A percentile compares a stretch with the other conserved stretches of the same genome.
phyloP scores from a whole-genome alignment of 1,139 yeast genomes.

The Pichia sp. region DNA sequence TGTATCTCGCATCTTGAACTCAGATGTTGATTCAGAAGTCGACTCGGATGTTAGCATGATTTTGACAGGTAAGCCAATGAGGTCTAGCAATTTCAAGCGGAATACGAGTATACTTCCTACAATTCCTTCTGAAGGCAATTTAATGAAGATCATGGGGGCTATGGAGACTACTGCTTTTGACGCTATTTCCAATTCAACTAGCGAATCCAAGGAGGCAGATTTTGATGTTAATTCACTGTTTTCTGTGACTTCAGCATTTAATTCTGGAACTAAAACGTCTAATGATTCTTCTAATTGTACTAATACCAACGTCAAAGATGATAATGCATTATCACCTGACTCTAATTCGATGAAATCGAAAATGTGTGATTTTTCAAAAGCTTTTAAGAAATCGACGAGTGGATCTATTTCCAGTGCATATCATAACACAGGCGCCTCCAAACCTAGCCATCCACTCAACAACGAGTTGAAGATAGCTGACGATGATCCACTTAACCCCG shows the following conservation, averaged over 20 bases:
- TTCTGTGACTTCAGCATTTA: not conserved
- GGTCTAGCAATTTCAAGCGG: conserved; percentile 6
- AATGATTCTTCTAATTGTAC: not conserved
- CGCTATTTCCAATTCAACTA: not conserved
- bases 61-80: not conserved
- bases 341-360: conserved; percentile 1
- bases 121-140: conserved; percentile 25
- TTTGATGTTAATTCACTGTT: conserved; percentile 13
- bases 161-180: conserved; percentile 10
- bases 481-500: conserved; percentile 3
- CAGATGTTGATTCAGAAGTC: conserved; percentile 15
- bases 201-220: not conserved
- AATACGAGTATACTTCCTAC: conserved; percentile 19
- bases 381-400: conserved; percentile 14
- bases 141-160: conserved; percentile 18
- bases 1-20: conserved; percentile 9
- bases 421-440: not conserved
- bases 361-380: conserved; percentile 17
- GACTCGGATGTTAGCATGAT: conserved; percentile 10
- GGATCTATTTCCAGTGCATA: conserved; percentile 9
- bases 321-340: conserved; percentile 5
- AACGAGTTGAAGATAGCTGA: not conserved
- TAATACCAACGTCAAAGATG: not conserved
- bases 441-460: not conserved
- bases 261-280: not conserved